Conservation (phyloP, 305 asterid genomes). For the Ruellia speciosa region DNA sequence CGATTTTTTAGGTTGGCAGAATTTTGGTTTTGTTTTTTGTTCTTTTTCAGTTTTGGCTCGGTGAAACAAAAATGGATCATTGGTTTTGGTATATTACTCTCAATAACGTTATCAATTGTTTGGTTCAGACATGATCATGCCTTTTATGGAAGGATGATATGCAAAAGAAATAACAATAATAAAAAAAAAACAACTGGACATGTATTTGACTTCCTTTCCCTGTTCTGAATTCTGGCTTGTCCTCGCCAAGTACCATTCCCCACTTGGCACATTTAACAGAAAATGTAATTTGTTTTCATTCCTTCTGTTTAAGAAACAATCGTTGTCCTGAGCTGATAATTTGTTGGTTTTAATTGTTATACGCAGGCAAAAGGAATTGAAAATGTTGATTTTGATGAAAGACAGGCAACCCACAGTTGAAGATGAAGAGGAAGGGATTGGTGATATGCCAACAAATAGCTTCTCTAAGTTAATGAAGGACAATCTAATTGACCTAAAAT, state of each 20-base stretch:
- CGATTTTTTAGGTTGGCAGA: not conserved
- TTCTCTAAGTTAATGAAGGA: constrained; percentile 38
- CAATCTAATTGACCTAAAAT: constrained; percentile 32
- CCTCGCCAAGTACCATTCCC: no score
- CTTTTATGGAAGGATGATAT: not conserved
- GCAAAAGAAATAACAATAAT: no score
- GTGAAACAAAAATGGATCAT: not conserved
- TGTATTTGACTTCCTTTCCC: no score
- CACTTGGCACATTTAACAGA: not conserved
- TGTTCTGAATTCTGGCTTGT: no score
- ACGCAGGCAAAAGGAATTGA: constrained; percentile 66
- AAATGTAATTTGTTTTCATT: not conserved
- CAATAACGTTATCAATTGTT: not conserved
- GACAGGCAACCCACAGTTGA: constrained; percentile 30
- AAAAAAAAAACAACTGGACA: no score
- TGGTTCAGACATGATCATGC: not conserved
- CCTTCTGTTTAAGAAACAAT: not conserved
- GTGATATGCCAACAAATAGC: constrained; percentile 27
- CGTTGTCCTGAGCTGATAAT: not conserved
- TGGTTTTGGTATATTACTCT: not conserved
- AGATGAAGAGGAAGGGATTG: constrained; percentile 22
- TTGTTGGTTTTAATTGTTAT: constrained; percentile 19
- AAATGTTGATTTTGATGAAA: constrained; percentile 47
- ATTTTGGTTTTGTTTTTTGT: not conserved
- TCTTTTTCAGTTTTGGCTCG: no score